These are phyloP conservation scores for Microcyclosporella mali DNA, from an alignment of 2,329 filamentous ascomycete species.

Conservation along the genomic window DNA sequence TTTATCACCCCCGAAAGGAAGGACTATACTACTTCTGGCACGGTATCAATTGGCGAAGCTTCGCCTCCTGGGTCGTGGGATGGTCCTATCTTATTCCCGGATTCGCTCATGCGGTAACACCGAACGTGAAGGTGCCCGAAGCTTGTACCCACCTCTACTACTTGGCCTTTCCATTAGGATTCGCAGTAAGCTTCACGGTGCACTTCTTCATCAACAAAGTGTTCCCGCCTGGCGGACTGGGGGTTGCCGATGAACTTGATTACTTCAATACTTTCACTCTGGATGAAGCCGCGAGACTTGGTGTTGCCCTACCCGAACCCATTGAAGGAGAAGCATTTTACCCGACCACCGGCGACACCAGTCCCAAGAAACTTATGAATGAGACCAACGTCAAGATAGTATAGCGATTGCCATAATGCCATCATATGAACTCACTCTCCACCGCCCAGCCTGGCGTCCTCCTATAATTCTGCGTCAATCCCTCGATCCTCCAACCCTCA, in stretches of 20 bases:
- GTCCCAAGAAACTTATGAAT: neutral
- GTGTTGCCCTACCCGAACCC: conserved; percentile 13
- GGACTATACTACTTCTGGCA: conserved; percentile 40
- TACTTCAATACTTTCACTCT: conserved; percentile 31
- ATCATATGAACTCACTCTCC: neutral
- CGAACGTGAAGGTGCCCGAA: conserved; percentile 32
- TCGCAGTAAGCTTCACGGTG: conserved; percentile 35
- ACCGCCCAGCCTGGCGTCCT: conserved; percentile 15
- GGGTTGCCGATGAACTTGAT: conserved; percentile 31
- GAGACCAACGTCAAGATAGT: conserved; percentile 2
- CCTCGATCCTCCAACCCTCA: conserved; percentile 15
- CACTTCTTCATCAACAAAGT: conserved; percentile 30
- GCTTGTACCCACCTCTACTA: conserved; percentile 38
- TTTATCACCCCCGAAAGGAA: conserved; percentile 35
- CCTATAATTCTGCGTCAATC: conserved; percentile 19
- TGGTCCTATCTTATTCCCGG: conserved; percentile 16
- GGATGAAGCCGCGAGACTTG: conserved; percentile 22
- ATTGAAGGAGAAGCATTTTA: conserved; percentile 8
- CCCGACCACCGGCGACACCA: no score
- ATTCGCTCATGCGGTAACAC: conserved; percentile 30
- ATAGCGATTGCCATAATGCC: neutral
- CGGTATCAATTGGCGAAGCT: conserved; percentile 43
- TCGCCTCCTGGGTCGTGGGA: conserved; percentile 37
- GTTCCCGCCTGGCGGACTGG: conserved; percentile 29
- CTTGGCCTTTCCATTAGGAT: conserved; percentile 38